phyloP scores from a whole-genome alignment of 352 stramenopile genomes.

The Pythium insidiosum region DNA sequence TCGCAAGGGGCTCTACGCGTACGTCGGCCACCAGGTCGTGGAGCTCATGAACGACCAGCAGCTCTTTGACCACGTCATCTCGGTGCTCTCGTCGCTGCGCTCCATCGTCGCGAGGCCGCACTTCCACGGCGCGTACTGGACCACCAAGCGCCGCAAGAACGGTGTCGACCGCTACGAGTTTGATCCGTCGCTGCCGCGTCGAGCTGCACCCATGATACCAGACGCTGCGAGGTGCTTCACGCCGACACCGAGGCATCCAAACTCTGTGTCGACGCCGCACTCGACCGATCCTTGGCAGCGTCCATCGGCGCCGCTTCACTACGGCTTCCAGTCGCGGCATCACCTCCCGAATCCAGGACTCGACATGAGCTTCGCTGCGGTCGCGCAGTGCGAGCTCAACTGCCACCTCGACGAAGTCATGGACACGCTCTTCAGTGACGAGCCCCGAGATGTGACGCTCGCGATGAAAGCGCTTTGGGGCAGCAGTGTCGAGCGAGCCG shows the following conservation, averaged over 20 bases:
- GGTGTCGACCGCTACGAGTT: slow-evolving; percentile 43
- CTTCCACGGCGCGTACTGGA: slow-evolving; percentile 21
- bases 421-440: slow-evolving; percentile 56
- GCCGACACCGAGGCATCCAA: not conserved
- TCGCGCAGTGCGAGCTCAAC: slow-evolving; percentile 43
- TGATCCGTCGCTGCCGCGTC: slow-evolving; percentile 18
- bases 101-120: slow-evolving; percentile 10
- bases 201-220: too few relatives aligned
- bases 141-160: slow-evolving; percentile 15
- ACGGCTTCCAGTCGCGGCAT: slow-evolving; percentile 17
- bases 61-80: slow-evolving; percentile 17
- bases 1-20: slow-evolving; percentile 13
- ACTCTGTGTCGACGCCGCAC: not conserved
- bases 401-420: slow-evolving; percentile 47
- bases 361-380: slow-evolving; percentile 43
- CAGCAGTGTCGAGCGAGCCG: slow-evolving; percentile 40
- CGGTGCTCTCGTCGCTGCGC: slow-evolving; percentile 21
- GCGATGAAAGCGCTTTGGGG: slow-evolving; percentile 53
- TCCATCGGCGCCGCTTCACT: too few relatives aligned
- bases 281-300: too few relatives aligned
- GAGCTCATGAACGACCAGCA: slow-evolving; percentile 21
- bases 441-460: slow-evolving; percentile 36
- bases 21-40: slow-evolving; percentile 15
- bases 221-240: too few relatives aligned
- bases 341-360: slow-evolving; percentile 31